Conservation (phyloP, 495 filamentous ascomycete genomes). For the Pyrenopolyporus hunteri region DNA sequence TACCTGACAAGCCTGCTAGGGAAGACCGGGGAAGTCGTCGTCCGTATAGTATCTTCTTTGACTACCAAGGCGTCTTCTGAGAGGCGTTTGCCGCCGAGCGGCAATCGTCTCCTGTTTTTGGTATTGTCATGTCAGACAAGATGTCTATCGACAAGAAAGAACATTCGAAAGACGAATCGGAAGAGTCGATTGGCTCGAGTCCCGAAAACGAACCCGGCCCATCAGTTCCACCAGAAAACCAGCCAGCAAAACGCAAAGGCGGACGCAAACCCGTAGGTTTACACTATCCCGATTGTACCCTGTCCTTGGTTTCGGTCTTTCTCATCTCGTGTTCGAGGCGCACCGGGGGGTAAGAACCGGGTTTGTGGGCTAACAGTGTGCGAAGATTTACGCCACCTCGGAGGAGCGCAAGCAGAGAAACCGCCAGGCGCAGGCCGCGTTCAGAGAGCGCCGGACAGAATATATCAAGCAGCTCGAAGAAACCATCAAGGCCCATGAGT, state of each 20-base stretch:
- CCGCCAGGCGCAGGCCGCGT: constrained; percentile 94
- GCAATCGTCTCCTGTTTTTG: constrained; percentile 37
- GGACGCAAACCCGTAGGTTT: constrained; percentile 91
- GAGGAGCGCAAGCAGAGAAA: constrained; percentile 98
- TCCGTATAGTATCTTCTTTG: constrained; percentile 7
- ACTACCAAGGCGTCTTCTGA: constrained; percentile 15
- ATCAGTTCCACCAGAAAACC: constrained; percentile 49
- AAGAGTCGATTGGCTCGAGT: constrained; percentile 62
- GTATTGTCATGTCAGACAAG: constrained; percentile 59
- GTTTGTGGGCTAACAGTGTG: constrained; percentile 40
- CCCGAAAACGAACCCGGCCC: constrained; percentile 56
- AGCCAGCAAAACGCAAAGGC: constrained; percentile 85
- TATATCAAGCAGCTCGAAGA: constrained; percentile 99
- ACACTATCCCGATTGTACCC: constrained; percentile 1
- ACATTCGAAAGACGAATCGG: constrained; percentile 55
- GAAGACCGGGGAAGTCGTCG: constrained; percentile 13
- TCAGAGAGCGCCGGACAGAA: constrained; percentile 94
- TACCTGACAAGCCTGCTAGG: constrained; percentile 22
- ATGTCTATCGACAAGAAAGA: constrained; percentile 67
- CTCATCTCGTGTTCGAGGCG: constrained; percentile 13
- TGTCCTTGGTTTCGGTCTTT: constrained; percentile 34
- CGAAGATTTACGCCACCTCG: constrained; percentile 91
- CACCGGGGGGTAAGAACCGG: constrained; percentile 30
- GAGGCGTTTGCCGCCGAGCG: constrained; percentile 45
- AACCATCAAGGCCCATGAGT: constrained; percentile 97